A percentile compares a stretch with the other conserved stretches of the same genome.
phyloP scores from a whole-genome alignment of 108 stramenopile genomes.

The Conticribra guillardii region DNA sequence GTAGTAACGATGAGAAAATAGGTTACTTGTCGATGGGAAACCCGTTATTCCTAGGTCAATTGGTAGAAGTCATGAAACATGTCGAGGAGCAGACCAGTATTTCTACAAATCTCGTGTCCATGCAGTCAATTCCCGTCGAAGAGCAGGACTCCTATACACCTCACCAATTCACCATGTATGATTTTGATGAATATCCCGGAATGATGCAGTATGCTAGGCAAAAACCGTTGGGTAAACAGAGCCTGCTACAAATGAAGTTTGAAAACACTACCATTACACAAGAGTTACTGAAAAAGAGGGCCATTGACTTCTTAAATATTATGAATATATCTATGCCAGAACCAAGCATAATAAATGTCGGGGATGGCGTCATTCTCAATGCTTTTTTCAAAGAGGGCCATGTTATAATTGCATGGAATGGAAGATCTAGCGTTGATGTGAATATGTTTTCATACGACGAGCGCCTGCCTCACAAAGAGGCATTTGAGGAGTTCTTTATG shows the following conservation, averaged over 20 bases:
- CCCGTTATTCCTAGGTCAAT: conserved; percentile 10
- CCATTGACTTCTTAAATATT: background rate
- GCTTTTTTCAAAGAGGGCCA: conserved; percentile 31
- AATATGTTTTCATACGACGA: conserved; percentile 57
- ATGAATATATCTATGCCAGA: conserved; percentile 1
- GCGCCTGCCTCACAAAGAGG: background rate
- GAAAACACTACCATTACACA: background rate
- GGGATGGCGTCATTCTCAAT: conserved; percentile 52
- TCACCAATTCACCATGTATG: conserved; percentile 2
- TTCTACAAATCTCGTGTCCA: background rate
- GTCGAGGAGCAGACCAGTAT: background rate
- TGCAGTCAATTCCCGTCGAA: conserved; percentile 7
- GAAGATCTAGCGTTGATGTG: conserved; percentile 48
- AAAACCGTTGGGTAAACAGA: conserved; percentile 14
- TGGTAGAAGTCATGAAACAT: conserved; percentile 5
- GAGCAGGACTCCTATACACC: background rate
- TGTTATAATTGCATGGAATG: conserved; percentile 57
- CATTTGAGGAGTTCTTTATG: conserved; percentile 17
- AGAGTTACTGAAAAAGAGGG: conserved; percentile 2
- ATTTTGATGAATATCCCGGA: conserved; percentile 20
- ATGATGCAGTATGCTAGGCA: conserved; percentile 37
- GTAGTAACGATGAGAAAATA: background rate
- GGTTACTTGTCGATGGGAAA: conserved; percentile 16
- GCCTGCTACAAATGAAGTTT: conserved; percentile 8
- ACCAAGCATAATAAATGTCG: conserved; percentile 18